phyloP scores from a whole-genome alignment of 306 rosid genomes.

The Hippophae rhamnoides region DNA sequence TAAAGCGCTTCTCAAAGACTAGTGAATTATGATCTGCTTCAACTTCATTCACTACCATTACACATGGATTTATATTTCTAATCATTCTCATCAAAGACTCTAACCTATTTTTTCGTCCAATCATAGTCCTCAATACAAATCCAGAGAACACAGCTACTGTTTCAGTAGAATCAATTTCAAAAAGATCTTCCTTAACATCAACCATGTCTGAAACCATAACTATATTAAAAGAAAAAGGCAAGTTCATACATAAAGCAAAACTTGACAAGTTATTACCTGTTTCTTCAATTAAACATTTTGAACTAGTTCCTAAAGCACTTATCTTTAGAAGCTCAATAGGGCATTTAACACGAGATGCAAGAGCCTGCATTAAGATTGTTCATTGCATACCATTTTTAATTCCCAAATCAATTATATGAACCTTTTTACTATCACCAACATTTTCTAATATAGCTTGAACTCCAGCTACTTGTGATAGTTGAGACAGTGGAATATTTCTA shows the following conservation, averaged over 20 bases:
- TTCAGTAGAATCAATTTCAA: slow-evolving; percentile 36
- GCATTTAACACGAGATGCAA: slow-evolving; percentile 14
- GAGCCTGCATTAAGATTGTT: slow-evolving; percentile 30
- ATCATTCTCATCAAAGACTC: slow-evolving; percentile 39
- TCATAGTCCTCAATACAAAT: slow-evolving; percentile 17
- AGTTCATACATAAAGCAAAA: slow-evolving; percentile 31
- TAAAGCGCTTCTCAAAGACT: slow-evolving; percentile 42
- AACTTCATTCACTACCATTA: slow-evolving; percentile 39
- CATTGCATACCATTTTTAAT: slow-evolving; percentile 23
- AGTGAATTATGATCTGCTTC: slow-evolving; percentile 52
- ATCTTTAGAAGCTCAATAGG: slow-evolving; percentile 24
- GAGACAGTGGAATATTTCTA: slow-evolving; percentile 11
- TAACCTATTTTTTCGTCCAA: slow-evolving; percentile 22
- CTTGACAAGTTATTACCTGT: slow-evolving; percentile 22
- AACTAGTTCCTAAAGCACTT: slow-evolving; percentile 19
- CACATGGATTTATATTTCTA: neutral
- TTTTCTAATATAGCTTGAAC: slow-evolving; percentile 32
- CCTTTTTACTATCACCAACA: slow-evolving; percentile 16
- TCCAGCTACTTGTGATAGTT: slow-evolving; percentile 17
- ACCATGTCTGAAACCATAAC: slow-evolving; percentile 34
- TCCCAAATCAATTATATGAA: slow-evolving; percentile 30
- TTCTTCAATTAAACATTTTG: slow-evolving; percentile 18
- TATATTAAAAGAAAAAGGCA: slow-evolving; percentile 35
- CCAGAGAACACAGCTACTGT: slow-evolving; percentile 31
- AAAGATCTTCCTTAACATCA: slow-evolving; percentile 26